Base-by-base conservation (phyloP, 495 filamentous ascomycete genomes). In the Arthonia radiata region DNA sequence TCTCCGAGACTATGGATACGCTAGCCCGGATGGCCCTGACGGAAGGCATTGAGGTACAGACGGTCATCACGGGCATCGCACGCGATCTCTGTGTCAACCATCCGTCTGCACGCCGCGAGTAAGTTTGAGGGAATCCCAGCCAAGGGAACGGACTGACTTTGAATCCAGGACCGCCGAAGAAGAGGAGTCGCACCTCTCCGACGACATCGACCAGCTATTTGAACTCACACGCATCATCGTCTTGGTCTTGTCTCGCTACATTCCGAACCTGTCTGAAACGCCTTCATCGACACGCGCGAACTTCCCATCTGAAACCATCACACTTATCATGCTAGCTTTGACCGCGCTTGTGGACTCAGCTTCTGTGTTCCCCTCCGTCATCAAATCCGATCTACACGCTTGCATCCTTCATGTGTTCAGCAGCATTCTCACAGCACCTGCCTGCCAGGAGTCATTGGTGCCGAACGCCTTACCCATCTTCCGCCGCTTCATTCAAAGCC, bases 201-300 rank as follows among this genome's bases (percentile, higher is more conserved):
- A 94, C 43, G 86, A 94, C 36, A 89, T 99, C 28, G 89, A 99
- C 40, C 86, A 99, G 49, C 60, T 99, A 0, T 99, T 99, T 40
- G 86, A 99, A 45, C 53, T 94, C 23, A 94, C 89, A 0, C 63
- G 82, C 31, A 82, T 90, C 43, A 92, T 94, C 27, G 86, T 94
- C 17, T 57, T 94, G 9, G 82, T 93, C 2, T 59, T 99, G 12
- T 71, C 78, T 3, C 74, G 78, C 1, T 49, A 91, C 27, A 49
- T 99, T 15, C 89, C 86, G 13, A 91, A 80, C 35, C 56, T 99
- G 11, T 67, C 70, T 8, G 82, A 83, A 35, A 52, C 17, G 3
- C 24, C 26, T 2, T 16, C 5, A 4, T 9, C 64, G 28, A 66
- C 67, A 23, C 74, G 76, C 13, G 59, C 69, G 32, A 62, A 68